Conservation (phyloP, 208 protist species). For the Porcisia hertigi region DNA sequence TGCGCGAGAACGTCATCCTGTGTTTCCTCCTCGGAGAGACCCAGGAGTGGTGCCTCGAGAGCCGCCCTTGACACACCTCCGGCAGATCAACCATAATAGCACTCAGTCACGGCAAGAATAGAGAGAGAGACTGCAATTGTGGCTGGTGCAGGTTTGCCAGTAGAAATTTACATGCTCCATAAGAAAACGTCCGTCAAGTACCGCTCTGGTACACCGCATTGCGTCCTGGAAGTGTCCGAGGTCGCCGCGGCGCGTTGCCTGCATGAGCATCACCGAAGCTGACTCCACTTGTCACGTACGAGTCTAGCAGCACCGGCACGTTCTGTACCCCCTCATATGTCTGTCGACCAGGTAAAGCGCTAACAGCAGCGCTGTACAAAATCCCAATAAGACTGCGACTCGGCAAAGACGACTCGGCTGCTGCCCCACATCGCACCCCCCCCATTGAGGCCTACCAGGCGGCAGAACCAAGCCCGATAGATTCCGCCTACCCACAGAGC, state of each 20-base stretch:
- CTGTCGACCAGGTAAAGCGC: conserved; percentile 44
- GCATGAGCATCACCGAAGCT: conserved; percentile 20
- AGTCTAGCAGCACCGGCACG: conserved; percentile 44
- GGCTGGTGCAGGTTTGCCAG: conserved; percentile 16
- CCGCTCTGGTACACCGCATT: conserved; percentile 12
- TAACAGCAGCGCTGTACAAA: conserved; percentile 61
- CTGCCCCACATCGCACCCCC: conserved; percentile 30
- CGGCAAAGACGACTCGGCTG: conserved; percentile 31
- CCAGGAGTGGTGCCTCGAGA: conserved; percentile 16
- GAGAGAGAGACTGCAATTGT: conserved; percentile 16
- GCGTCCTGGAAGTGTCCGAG: conserved; percentile 19
- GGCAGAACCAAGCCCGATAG: no score
- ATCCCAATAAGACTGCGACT: conserved; percentile 39
- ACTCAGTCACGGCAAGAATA: conserved; percentile 7
- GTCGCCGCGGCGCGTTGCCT: conserved; percentile 21
- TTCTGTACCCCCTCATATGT: conserved; percentile 38
- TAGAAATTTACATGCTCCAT: no score
- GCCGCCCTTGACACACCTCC: background rate
- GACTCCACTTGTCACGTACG: conserved; percentile 37
- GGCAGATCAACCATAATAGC: conserved; percentile 7
- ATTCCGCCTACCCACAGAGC: no score
- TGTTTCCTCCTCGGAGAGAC: conserved; percentile 9
- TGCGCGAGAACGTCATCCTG: conserved; percentile 7
- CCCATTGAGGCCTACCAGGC: no score
- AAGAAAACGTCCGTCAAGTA: conserved; percentile 21